Percentiles rank a stretch among this genome's conserved stretches.
phyloP scores from a whole-genome alignment of 345 rosid species.

The Geranium brycei region DNA sequence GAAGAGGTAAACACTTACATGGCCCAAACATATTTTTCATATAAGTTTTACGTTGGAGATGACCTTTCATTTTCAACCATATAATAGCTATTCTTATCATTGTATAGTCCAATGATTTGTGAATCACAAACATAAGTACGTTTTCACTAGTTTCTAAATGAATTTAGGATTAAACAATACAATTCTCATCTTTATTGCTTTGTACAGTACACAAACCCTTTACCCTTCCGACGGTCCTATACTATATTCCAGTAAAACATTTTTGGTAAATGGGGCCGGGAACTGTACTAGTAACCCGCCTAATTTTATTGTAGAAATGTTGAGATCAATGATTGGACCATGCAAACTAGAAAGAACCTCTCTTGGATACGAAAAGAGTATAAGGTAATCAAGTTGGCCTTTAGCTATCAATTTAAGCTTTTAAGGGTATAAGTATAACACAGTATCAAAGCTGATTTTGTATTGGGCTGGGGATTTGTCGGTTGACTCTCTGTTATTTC shows the following conservation, averaged over 20 bases:
- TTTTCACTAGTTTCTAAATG: no score
- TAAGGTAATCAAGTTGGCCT: no score
- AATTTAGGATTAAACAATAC: no score
- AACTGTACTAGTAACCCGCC: background rate
- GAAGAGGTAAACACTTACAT: constrained; percentile 51
- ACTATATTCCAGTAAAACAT: background rate
- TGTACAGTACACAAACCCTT: no score
- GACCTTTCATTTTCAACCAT: background rate
- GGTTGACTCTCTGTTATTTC: background rate
- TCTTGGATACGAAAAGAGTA: constrained; percentile 1
- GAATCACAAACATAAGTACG: no score
- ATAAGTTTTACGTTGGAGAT: background rate
- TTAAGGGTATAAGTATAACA: no score
- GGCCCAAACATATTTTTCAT: background rate
- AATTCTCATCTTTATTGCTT: no score
- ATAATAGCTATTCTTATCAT: no score
- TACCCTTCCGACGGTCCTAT: no score
- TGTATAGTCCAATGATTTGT: no score
- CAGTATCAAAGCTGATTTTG: no score
- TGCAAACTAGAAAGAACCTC: constrained; percentile 2
- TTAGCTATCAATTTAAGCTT: no score
- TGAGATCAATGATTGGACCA: constrained; percentile 7
- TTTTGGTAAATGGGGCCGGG: background rate
- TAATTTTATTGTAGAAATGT: constrained; percentile 6
- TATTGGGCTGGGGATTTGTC: background rate